Evolutionary conservation across 352 stramenopile genomes (phyloP).

Genomic region (Thalassiosira ordinaria): DNA sequence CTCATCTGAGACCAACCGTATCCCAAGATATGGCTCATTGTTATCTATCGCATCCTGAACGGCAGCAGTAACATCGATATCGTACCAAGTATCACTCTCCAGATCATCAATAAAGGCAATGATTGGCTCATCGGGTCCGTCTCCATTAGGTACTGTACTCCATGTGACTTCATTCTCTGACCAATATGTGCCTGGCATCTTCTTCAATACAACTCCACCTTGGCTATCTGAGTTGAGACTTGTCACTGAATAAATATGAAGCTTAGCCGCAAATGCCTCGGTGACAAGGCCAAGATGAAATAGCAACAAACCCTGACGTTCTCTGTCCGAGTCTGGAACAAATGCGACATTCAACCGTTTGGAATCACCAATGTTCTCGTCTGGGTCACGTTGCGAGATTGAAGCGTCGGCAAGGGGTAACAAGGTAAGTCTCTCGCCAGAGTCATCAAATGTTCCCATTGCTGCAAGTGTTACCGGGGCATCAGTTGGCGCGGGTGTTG

Average conservation of each 20-base stretch:
- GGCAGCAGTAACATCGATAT: constrained; percentile 46
- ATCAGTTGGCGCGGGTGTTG: constrained; percentile 3
- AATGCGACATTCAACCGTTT: constrained; percentile 23
- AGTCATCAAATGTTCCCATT: constrained; percentile 42
- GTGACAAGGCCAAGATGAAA: constrained; percentile 45
- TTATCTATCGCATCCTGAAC: constrained; percentile 49
- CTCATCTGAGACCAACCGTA: constrained; percentile 46
- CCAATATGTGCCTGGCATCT: constrained; percentile 47
- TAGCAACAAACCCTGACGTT: constrained; percentile 46
- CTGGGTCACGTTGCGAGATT: constrained; percentile 19
- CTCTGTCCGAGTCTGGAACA: constrained; percentile 3
- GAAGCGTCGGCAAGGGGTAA: constrained; percentile 37
- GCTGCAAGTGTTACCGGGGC: not conserved
- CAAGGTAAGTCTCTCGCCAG: constrained; percentile 33
- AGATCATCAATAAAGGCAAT: constrained; percentile 45
- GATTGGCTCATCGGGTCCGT: constrained; percentile 40
- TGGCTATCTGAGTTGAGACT: constrained; percentile 31
- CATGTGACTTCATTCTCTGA: constrained; percentile 46
- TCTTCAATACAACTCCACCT: constrained; percentile 40
- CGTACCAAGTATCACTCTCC: constrained; percentile 48
- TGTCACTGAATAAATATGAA: constrained; percentile 38
- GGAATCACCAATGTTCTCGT: constrained; percentile 47
- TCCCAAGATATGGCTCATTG: constrained; percentile 34
- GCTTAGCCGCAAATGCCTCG: constrained; percentile 23
- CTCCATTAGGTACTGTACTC: constrained; percentile 39